Evolutionary conservation across 257 asterid species (phyloP), one percentile per base, ranked within the genome.

Genomic region (Solanum virginianum): DNA sequence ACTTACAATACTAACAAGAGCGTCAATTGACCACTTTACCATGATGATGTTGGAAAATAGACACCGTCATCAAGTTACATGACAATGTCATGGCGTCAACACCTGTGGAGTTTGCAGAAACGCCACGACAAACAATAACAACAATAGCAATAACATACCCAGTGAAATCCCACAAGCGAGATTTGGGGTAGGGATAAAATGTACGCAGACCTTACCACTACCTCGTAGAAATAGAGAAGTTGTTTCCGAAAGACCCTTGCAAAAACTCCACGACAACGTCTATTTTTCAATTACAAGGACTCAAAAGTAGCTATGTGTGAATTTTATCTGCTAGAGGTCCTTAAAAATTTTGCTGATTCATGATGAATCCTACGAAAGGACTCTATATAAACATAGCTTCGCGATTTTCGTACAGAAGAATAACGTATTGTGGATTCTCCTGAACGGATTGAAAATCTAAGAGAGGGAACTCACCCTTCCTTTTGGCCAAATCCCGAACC

Each of bases 401-500:
- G 5, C 39, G 17, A 54, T 16, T 75, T 41, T 20, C 39, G 32
- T 14, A 11, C 26, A 15, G 45, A 15, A 70, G 41, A 36, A 4
- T 5, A 4, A 63, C 15, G 0, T 13, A 60, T 3, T 22, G 16
- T 4, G 70, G 70, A 63, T 63, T 9, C 12, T 63, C 17, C 7
- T 4, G 9, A 24, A 24, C 1, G 47, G 36, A 45, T 63, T 82
- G 85, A 56, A 3, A 26, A 13, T 65, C 10, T 32, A n/a, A 60
- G 16, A 59, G 22, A 81, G 59, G 13, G 24, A 1, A 83, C 90
- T 77, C 86, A 97, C 99, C 99, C 99, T 86, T 95, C 99, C 91
- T 97, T 95, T 84, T 97, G 98, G 36, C 99, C 99, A 32, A 97
- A 95, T 10, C 99, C 99, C 43, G 99, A 97, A 57, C 99, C 99